Base-by-base conservation (phyloP, 106 monocot species). In the Allium sativum region DNA sequence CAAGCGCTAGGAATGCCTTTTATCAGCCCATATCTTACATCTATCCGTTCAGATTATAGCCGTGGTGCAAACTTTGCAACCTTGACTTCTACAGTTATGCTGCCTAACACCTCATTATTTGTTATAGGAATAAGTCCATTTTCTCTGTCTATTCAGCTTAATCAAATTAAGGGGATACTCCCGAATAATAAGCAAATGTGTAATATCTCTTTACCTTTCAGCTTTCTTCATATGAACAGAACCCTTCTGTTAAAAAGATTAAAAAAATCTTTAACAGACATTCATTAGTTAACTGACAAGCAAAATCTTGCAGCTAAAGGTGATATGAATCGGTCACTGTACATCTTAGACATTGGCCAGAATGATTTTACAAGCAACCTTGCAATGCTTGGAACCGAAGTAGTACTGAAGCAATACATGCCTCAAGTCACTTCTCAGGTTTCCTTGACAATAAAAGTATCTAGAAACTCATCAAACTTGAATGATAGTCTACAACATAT, bases 11-110 rank as follows among this genome's bases (percentile, higher is more conserved):
- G 93, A 18, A 21, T 93, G 45, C 88, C 88, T 12, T 78, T 82
- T 42, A 82, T 93, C n/a, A 93, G 93, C 74, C 89, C 93, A 3
- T 93, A 93, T 68, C 78, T 93, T 50, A 64, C 76, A 60, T 93
- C 88, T 0, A 69, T 89, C 13, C 78, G 89, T 2, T 73, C 85
- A 0, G 67, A 85, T 64, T 93, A 72, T 69, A 42, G 61, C n/a
- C 93, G 85, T 20, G 72, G 72, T 8, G 72, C 72, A 13, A 72
- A 72, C 48, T 72, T 72, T 42, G 72, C 72, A 12, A 72, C 72
- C 12, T 11, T 42, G 57, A 85, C 82, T 14, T 90, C 85, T 12
- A 90, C 82, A 1, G 90, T 79, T 57, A 52, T 82, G 53, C 68
- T 85, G 45, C 90, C 90, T 6, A 79, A 85, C 65, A 47, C 62